Percentiles rank a stretch among this genome's conserved stretches.
These are phyloP conservation scores for Suillus occidentalis DNA, from an alignment of 768 basidiomycete species.

Conservation along the genomic window DNA sequence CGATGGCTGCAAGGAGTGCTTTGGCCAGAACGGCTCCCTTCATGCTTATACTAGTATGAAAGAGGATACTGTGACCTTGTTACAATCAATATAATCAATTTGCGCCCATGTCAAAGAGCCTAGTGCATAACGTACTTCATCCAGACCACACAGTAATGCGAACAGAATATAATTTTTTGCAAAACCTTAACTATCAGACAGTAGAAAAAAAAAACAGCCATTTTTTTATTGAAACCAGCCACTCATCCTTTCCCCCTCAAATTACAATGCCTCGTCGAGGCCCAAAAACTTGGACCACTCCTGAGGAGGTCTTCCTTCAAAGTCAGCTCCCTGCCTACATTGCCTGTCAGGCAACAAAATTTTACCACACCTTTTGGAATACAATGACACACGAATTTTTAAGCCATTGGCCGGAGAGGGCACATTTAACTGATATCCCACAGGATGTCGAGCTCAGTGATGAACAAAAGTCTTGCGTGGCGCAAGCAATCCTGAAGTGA, in stretches of 20 bases:
- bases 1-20: constrained; percentile 47
- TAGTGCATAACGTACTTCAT: no score
- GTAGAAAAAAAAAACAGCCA: no score
- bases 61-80: no score
- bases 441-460: neutral
- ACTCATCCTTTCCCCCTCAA: neutral
- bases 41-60: no score
- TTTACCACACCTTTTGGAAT: neutral
- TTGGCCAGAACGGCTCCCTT: constrained; percentile 41
- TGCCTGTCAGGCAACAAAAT: neutral
- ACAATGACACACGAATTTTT: neutral
- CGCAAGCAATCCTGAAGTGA: neutral
- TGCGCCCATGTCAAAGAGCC: no score
- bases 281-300: neutral
- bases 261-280: neutral
- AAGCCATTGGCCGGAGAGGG: neutral
- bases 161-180: no score
- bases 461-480: neutral
- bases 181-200: no score
- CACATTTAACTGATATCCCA: neutral
- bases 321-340: neutral
- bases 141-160: no score
- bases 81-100: no score
- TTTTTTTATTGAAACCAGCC: neutral
- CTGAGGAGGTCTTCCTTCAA: neutral